Percentiles rank a stretch among this genome's conserved stretches.
Conservation (phyloP, 164 flowering plant genomes). For the Cinnamomum micranthum region DNA sequence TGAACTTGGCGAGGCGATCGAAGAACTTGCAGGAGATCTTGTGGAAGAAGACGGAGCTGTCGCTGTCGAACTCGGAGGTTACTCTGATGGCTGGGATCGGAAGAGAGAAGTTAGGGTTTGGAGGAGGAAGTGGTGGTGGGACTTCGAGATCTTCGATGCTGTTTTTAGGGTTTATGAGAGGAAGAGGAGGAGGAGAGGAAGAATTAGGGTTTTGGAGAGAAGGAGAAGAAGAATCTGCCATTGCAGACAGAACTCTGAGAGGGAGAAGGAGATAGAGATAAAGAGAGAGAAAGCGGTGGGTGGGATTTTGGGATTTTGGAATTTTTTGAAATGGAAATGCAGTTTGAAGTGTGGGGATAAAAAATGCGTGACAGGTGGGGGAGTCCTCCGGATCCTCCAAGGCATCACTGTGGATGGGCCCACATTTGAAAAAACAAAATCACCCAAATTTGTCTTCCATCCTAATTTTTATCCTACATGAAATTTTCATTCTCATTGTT, state of each 20-base stretch:
- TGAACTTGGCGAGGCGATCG: conserved; percentile 73
- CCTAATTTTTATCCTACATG: too few relatives aligned
- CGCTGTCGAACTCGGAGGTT: conserved; percentile 88
- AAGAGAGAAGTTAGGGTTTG: conserved; percentile 27
- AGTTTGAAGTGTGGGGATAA: too few relatives aligned
- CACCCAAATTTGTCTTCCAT: too few relatives aligned
- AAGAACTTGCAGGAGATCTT: conserved; percentile 83
- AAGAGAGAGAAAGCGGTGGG: not conserved
- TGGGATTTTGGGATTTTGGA: not conserved
- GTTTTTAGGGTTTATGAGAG: not conserved
- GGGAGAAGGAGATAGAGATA: not conserved
- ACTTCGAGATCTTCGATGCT: too few relatives aligned
- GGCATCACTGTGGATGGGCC: too few relatives aligned
- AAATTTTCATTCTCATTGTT: too few relatives aligned
- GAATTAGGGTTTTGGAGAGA: not conserved
- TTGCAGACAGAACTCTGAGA: not conserved
- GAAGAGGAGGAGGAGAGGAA: too few relatives aligned
- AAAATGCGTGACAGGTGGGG: too few relatives aligned
- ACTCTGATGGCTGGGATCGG: conserved; percentile 57
- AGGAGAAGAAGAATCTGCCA: not conserved
- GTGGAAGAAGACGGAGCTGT: conserved; percentile 56
- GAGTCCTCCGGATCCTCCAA: not conserved
- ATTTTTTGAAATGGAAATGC: not conserved
- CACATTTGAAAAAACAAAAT: too few relatives aligned
- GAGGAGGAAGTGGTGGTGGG: not conserved